A percentile compares a stretch with the other conserved stretches of the same genome.
phyloP scores from a whole-genome alignment of 2,329 filamentous ascomycete genomes.

The Daldinia sp. region DNA sequence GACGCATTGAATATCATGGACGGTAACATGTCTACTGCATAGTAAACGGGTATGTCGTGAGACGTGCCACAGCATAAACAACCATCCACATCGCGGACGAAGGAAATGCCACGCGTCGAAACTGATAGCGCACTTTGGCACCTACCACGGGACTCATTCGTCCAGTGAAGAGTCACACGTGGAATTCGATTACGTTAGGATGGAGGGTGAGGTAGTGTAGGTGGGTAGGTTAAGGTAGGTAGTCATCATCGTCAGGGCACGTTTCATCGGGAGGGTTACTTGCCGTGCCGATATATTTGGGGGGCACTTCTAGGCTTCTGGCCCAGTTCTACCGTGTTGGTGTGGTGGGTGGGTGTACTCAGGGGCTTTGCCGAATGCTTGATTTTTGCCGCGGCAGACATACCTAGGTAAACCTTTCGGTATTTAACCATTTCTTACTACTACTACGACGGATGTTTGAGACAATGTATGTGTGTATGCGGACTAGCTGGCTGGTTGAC shows the following conservation, averaged over 20 bases:
- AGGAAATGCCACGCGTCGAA: not conserved
- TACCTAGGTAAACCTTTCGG: conserved; percentile 12
- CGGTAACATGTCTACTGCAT: conserved; percentile 28
- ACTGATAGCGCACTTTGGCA: not conserved
- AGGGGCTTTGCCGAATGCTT: conserved; percentile 1
- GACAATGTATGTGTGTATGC: not conserved
- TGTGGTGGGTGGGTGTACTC: not conserved
- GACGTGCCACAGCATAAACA: conserved; percentile 32
- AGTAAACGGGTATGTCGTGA: conserved; percentile 30
- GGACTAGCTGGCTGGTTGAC: too few species aligned
- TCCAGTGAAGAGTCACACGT: conserved; percentile 15
- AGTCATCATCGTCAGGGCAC: not conserved
- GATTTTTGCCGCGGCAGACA: conserved; percentile 9
- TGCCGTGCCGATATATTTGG: conserved; percentile 3
- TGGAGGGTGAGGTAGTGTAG: too few species aligned
- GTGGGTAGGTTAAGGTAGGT: too few species aligned
- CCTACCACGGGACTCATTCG: not conserved
- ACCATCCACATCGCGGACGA: conserved; percentile 10
- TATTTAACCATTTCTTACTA: not conserved
- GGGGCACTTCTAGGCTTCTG: too few species aligned
- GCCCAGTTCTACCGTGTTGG: not conserved
- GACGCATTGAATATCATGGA: conserved; percentile 18
- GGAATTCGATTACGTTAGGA: not conserved
- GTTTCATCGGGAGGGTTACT: conserved; percentile 3
- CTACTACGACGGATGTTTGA: not conserved